A percentile compares a stretch with the other conserved stretches of the same genome.
Evolutionary conservation across 495 filamentous ascomycete species (phyloP).

Genomic region (Penicillium longicatenatum): DNA sequence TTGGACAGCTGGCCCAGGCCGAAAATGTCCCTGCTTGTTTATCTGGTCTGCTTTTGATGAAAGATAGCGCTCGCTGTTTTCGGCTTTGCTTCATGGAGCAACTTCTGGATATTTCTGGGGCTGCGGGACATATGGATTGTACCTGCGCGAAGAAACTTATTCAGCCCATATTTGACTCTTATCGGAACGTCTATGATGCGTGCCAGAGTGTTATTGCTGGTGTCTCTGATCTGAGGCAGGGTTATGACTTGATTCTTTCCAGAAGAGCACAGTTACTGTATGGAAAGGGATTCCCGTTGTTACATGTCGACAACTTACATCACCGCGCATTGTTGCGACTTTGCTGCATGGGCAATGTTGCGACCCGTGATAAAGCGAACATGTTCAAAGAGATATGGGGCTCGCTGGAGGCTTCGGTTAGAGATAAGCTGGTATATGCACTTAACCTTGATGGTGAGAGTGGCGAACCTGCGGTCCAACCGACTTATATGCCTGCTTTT

Average conservation of each 20-base stretch:
- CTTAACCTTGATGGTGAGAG: constrained; percentile 36
- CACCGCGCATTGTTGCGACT: constrained; percentile 37
- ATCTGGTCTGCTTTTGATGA: constrained; percentile 26
- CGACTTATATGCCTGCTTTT: constrained; percentile 38
- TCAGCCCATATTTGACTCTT: constrained; percentile 36
- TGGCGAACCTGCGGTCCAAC: constrained; percentile 33
- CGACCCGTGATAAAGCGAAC: constrained; percentile 25
- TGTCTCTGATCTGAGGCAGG: constrained; percentile 22
- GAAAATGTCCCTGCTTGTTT: constrained; percentile 38
- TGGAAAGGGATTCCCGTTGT: constrained; percentile 24
- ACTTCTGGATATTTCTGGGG: constrained; percentile 41
- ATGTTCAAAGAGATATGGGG: constrained; percentile 31
- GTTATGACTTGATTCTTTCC: constrained; percentile 35
- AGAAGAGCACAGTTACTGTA: constrained; percentile 25
- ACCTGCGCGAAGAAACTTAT: constrained; percentile 36
- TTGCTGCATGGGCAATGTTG: constrained; percentile 38
- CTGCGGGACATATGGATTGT: constrained; percentile 40
- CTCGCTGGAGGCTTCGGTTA: constrained; percentile 21
- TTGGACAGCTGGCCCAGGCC: constrained; percentile 42
- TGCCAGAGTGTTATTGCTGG: constrained; percentile 28
- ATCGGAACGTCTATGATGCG: constrained; percentile 30
- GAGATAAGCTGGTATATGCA: constrained; percentile 18
- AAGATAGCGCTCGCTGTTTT: constrained; percentile 28
- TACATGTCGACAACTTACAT: constrained; percentile 19
- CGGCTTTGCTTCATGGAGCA: constrained; percentile 39